Percentiles rank a stretch among this genome's conserved stretches.
phyloP scores from a whole-genome alignment of 768 basidiomycete genomes.

The Tricholoma hemisulphureum region DNA sequence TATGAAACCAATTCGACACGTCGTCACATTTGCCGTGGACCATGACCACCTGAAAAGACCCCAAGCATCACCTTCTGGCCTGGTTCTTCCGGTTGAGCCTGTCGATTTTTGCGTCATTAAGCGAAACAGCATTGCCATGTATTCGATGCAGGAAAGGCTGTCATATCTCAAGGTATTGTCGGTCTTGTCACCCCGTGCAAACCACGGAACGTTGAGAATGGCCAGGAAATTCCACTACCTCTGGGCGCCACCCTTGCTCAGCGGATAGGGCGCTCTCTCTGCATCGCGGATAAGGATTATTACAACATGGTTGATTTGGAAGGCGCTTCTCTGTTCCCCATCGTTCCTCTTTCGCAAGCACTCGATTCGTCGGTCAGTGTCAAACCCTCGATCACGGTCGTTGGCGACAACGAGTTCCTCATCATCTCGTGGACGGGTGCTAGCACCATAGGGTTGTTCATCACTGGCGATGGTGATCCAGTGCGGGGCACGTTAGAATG shows the following conservation, averaged over 20 bases:
- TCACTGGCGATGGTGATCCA: conserved; percentile 83
- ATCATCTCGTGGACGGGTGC: conserved; percentile 82
- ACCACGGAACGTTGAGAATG: neutral
- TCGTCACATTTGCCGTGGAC: conserved; percentile 80
- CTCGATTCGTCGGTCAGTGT: conserved; percentile 35
- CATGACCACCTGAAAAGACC: conserved; percentile 63
- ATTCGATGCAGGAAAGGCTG: conserved; percentile 62
- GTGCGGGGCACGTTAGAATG: conserved; percentile 88
- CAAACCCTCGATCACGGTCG: conserved; percentile 72
- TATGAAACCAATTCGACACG: conserved; percentile 80
- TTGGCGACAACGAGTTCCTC: conserved; percentile 79
- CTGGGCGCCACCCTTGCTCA: conserved; percentile 57
- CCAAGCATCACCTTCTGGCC: conserved; percentile 38
- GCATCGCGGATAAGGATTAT: conserved; percentile 66
- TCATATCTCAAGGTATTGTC: conserved; percentile 53
- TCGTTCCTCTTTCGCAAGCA: conserved; percentile 80
- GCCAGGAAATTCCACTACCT: conserved; percentile 71
- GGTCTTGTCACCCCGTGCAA: neutral
- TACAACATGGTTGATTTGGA: conserved; percentile 83
- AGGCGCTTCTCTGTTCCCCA: conserved; percentile 62
- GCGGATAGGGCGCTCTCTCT: conserved; percentile 62
- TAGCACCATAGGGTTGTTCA: conserved; percentile 81
- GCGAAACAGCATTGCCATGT: conserved; percentile 60
- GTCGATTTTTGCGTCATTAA: conserved; percentile 77
- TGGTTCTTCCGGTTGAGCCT: conserved; percentile 41